These are phyloP conservation scores for Phytopythium delawarense DNA, from an alignment of 352 stramenopile genomes.

Conservation along the genomic window DNA sequence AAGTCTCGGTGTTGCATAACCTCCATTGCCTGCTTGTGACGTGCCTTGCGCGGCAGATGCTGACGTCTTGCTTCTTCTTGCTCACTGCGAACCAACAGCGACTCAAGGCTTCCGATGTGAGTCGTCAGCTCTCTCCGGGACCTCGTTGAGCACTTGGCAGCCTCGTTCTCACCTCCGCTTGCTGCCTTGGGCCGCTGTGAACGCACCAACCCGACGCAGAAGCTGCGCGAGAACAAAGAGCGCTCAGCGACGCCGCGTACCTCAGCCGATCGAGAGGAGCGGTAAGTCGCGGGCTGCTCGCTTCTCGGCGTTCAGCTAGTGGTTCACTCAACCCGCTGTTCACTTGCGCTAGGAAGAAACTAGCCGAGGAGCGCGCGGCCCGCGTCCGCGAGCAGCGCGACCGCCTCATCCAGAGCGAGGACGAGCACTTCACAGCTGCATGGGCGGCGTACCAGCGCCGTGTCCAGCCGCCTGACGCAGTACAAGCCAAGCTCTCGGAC, in stretches of 20 bases:
- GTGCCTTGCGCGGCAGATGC: too few species aligned
- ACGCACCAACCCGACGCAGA: conserved; percentile 17
- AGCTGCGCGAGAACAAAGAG: conserved; percentile 61
- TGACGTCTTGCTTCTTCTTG: background rate
- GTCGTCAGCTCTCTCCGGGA: background rate
- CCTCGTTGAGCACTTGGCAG: background rate
- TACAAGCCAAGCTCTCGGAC: conserved; percentile 5
- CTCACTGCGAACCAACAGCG: conserved; percentile 10
- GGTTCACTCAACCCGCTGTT: background rate
- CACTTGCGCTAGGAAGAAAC: conserved; percentile 53
- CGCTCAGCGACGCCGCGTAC: conserved; percentile 23
- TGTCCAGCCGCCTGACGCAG: conserved; percentile 13
- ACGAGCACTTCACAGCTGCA: conserved; percentile 27
- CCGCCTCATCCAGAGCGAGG: conserved; percentile 36
- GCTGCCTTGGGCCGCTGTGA: background rate
- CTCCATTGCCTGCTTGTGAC: background rate
- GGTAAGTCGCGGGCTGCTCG: conserved; percentile 8
- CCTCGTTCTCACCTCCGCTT: background rate
- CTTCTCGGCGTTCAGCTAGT: background rate
- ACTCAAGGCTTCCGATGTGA: conserved; percentile 36
- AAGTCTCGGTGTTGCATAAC: conserved; percentile 6
- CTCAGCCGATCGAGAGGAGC: conserved; percentile 18
- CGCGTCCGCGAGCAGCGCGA: conserved; percentile 38
- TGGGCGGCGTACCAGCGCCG: conserved; percentile 35
- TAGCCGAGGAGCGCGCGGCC: conserved; percentile 44